A percentile compares a stretch with the other conserved stretches of the same genome.
These are phyloP conservation scores for Deakozyma indianensis DNA, from an alignment of 805 yeast species.

Conservation along the genomic window DNA sequence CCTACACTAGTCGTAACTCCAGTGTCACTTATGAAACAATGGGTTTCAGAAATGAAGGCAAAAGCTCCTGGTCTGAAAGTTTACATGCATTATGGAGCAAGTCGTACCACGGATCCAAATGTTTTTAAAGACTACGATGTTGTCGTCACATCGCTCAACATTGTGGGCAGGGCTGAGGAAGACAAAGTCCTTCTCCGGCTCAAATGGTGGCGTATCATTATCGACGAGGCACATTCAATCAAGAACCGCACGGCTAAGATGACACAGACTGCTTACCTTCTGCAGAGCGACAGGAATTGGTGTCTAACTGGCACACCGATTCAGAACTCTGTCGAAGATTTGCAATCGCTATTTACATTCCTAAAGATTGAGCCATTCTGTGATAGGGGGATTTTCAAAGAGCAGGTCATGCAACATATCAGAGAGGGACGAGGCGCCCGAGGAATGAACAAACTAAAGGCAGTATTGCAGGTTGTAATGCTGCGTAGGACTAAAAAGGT, in stretches of 20 bases:
- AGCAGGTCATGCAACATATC: constrained; percentile 16
- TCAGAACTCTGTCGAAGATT: constrained; percentile 40
- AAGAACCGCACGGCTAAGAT: constrained; percentile 35
- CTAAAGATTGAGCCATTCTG: constrained; percentile 17
- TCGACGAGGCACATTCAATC: constrained; percentile 54
- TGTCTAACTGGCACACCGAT: constrained; percentile 53
- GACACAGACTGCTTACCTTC: constrained; percentile 29
- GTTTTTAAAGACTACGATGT: constrained; percentile 19
- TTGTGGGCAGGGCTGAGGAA: constrained; percentile 16
- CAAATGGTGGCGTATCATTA: constrained; percentile 39
- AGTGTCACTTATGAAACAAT: constrained; percentile 27
- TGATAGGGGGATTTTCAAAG: constrained; percentile 14
- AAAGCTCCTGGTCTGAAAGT: constrained; percentile 25
- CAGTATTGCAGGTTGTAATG: constrained; percentile 23
- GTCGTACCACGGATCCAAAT: constrained; percentile 9
- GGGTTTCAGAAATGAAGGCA: constrained; percentile 24
- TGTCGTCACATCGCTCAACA: constrained; percentile 22
- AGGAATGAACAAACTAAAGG: constrained; percentile 15
- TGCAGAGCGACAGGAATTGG: constrained; percentile 36
- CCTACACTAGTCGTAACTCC: constrained; percentile 30
- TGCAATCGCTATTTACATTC: constrained; percentile 36
- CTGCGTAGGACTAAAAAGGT: constrained; percentile 32
- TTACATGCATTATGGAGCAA: constrained; percentile 20
- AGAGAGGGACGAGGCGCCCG: constrained; percentile 7
- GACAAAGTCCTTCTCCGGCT: constrained; percentile 15